A percentile compares a stretch with the other conserved stretches of the same genome.
Evolutionary conservation across 2,329 filamentous ascomycete species (phyloP).

Genomic region (Sclerotinia spermophila): DNA sequence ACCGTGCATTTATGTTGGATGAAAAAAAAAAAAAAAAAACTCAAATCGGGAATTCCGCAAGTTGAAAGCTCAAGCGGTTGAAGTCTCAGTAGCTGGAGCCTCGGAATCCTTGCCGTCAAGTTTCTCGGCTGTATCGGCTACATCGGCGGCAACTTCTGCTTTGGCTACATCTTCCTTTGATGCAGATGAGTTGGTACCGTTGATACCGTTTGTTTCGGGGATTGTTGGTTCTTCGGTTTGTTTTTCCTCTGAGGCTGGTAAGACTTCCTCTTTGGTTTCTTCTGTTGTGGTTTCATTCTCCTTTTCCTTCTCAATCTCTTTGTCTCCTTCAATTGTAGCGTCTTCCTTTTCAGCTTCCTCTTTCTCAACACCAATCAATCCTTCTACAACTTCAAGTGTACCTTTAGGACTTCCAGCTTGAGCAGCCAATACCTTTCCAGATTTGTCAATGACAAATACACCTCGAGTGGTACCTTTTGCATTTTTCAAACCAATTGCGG

Average conservation of each 20-base stretch:
- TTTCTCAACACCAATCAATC: constrained; percentile 52
- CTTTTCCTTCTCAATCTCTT: background rate
- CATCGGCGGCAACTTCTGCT: constrained; percentile 39
- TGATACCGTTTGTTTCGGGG: constrained; percentile 23
- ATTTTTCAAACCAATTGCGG: constrained; percentile 88
- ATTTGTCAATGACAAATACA: constrained; percentile 82
- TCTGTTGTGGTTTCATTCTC: background rate
- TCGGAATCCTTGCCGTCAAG: constrained; percentile 31
- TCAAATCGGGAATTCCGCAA: constrained; percentile 8
- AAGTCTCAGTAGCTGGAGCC: constrained; percentile 19
- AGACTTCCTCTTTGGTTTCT: background rate
- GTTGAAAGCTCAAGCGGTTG: no score
- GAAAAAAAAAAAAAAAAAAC: background rate
- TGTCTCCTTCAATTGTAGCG: background rate
- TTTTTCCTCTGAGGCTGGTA: background rate
- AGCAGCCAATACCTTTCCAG: constrained; percentile 72
- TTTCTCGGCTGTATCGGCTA: constrained; percentile 45
- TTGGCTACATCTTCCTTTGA: constrained; percentile 32
- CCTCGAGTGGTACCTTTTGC: constrained; percentile 75
- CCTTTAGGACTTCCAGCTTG: constrained; percentile 72
- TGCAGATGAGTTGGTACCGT: constrained; percentile 19
- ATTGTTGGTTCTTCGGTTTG: background rate
- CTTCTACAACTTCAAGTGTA: constrained; percentile 73
- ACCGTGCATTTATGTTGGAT: background rate
- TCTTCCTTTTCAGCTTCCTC: constrained; percentile 17